Base-by-base conservation (phyloP, 495 filamentous ascomycete species). In the Penicillium ochrochloron region DNA sequence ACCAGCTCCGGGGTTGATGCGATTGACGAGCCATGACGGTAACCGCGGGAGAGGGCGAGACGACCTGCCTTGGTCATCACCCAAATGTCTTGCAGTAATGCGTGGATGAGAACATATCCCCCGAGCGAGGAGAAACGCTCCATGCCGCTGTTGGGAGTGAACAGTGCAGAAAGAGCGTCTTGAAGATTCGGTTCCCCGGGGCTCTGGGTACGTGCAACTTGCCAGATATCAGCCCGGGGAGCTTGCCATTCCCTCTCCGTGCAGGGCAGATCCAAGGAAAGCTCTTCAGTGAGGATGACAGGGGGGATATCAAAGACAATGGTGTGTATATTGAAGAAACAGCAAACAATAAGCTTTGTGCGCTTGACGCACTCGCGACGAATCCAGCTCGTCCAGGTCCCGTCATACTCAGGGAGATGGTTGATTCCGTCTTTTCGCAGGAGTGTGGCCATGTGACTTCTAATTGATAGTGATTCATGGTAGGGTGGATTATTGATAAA, bases 41-140 rank as follows among this genome's bases (percentile, higher is more conserved):
- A 71, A 31, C 77, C 69, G 3, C 77, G 78, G 31, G 82, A 84
- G 0, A 77, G 72, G 0, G 82, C 68, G 0, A 82, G 42, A 65
- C 77, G 57, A 0, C 81, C 84, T 5, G 85, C 83, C 63, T 91
- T 85, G 53, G 88, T 88, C 37, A 88, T 78, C 17, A 89, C 61
- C 73, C 86, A 91, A 29, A 92, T 90, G 51, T 89, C 85, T 64
- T 92, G 89, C 15, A 90, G 81, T 57, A 92, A 73, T 0, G 87
- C 88, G 64, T 89, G 85, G 39, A 92, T 89, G 5, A 91, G 81
- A 6, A 88, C 82, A 63, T 90, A 90, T 63, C 87, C 87, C 17
- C 88, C 88, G 0, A 90, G 78, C 0, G 87, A 86, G 9, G 88
- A 88, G 37, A 78, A 76, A 14, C 63, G 71, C 41, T 76, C 71